Percentiles rank a stretch among this genome's conserved stretches.
Evolutionary conservation across 768 basidiomycete species (phyloP).

Genomic region (Tremella fuciformis): DNA sequence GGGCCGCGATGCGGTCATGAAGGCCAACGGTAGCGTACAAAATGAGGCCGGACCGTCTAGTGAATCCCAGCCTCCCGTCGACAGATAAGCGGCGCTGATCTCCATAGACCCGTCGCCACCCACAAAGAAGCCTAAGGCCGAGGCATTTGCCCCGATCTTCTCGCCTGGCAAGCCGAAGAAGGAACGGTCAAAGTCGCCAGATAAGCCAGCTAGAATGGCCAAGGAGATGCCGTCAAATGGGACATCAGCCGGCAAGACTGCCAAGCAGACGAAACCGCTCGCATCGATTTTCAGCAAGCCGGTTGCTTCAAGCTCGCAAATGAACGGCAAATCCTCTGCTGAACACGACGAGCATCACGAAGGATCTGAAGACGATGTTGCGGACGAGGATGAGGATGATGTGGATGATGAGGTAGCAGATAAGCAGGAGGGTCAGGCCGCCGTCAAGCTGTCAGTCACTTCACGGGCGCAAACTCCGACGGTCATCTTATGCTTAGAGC

Average conservation of each 20-base stretch:
- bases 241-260: conserved; percentile 13
- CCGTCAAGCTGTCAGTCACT: conserved; percentile 62
- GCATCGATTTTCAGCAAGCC: conserved; percentile 47
- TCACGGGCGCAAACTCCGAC: conserved; percentile 19
- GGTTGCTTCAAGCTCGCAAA: conserved; percentile 18
- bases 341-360: conserved; percentile 17
- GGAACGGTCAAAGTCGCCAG: conserved; percentile 8
- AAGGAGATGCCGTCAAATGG: conserved; percentile 1
- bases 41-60: not conserved
- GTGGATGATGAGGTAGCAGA: conserved; percentile 50
- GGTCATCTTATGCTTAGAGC: conserved; percentile 25
- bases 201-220: not conserved
- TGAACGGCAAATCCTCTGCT: conserved; percentile 12
- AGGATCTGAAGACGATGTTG: conserved; percentile 44
- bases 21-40: not conserved
- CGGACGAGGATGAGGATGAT: conserved; percentile 52
- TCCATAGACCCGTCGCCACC: conserved; percentile 27
- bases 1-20: conserved; percentile 2
- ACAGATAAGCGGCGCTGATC: not conserved
- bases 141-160: conserved; percentile 27
- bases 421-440: conserved; percentile 53
- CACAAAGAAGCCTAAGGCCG: conserved; percentile 36
- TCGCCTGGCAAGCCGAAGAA: conserved; percentile 11
- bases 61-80: not conserved
- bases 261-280: conserved; percentile 28